Evolutionary conservation across 169 alveolate species (phyloP), one percentile per base, ranked within the genome.

Genomic region (Cytauxzoon felis): DNA sequence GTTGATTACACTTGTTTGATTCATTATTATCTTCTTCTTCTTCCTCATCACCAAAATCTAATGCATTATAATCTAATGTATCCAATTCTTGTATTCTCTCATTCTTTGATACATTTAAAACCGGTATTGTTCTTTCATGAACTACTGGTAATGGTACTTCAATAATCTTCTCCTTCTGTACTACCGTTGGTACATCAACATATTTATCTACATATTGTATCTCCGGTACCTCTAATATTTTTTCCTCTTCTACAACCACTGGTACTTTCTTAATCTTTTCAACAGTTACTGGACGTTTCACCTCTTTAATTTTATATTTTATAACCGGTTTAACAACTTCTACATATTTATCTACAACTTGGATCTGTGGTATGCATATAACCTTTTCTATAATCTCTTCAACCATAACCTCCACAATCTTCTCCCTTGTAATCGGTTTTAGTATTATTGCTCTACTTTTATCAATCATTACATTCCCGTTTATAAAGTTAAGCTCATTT

Each of bases 341-440:
- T 11, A 91, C 96, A 34, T 87, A 81, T 42, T 88, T 90, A 79
- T 92, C 96, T 24, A 92, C 90, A 51, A 88, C 91, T 54, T 92
- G 94, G 38, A 91, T 83, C 52, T 89, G 92, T n/a, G 96, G 96
- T 23, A 92, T 94, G 65, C 91, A 91, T 3, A 91, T 83, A 41
- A 92, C 82, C 56, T 87, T 90, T 57, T 92, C 96, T 68, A 83
- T 81, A 13, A 90, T 70, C 56, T 88, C 95, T 50, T 90, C 94
- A 48, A 75, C 81, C 93, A 91, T 70, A 38, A 92, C 93, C 71
- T 91, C 95, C 40, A 92, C 96, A 8, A 88, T 87, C 49, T 91
- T 83, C 51, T 92, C 95, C 83, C 90, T 89, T 33, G 83, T 68
- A 45, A 90, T 54, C n/a, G 91, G 91, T 41, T 84, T 79, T 24